These are phyloP conservation scores for Chalara sp. DNA, from an alignment of 2,329 filamentous ascomycete species.

Conservation along the genomic window DNA sequence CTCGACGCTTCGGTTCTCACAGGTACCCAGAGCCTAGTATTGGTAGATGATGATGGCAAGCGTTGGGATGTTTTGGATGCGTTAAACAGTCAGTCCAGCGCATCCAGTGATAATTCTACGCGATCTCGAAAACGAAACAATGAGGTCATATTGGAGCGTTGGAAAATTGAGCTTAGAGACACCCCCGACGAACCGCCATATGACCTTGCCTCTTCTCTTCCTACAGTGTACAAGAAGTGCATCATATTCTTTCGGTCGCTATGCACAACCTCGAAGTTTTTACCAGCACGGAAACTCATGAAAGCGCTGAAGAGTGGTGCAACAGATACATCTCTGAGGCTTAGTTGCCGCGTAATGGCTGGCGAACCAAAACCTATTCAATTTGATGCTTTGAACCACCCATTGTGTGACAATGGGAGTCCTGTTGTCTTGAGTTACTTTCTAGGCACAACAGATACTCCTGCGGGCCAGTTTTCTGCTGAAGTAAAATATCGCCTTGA, in stretches of 20 bases:
- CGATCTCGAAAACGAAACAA: constrained; percentile 40
- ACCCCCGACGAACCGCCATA: constrained; percentile 39
- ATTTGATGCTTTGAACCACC: constrained; percentile 63
- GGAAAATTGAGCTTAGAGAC: constrained; percentile 76
- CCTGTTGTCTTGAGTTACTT: constrained; percentile 68
- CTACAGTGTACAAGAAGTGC: constrained; percentile 93
- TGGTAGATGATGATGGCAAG: constrained; percentile 83
- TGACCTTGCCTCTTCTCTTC: constrained; percentile 59
- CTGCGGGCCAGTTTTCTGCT: constrained; percentile 76
- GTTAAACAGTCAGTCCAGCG: constrained; percentile 48
- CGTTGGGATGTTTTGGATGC: constrained; percentile 88
- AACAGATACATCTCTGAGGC: constrained; percentile 55
- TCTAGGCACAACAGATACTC: constrained; percentile 80
- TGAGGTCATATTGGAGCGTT: constrained; percentile 83
- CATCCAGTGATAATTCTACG: constrained; percentile 27
- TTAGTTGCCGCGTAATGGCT: constrained; percentile 73
- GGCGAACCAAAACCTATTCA: constrained; percentile 44
- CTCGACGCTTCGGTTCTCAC: constrained; percentile 74
- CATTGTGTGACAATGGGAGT: constrained; percentile 56
- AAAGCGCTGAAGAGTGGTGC: constrained; percentile 64
- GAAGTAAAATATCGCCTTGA: constrained; percentile 80
- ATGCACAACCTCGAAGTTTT: constrained; percentile 71
- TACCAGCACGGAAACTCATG: constrained; percentile 81
- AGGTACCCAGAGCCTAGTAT: constrained; percentile 78
- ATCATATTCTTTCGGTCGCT: constrained; percentile 91